A percentile compares a stretch with the other conserved stretches of the same genome.
Evolutionary conservation across 1,139 yeast species (phyloP).

Genomic region (Yamadazyma songkhlaensis): DNA sequence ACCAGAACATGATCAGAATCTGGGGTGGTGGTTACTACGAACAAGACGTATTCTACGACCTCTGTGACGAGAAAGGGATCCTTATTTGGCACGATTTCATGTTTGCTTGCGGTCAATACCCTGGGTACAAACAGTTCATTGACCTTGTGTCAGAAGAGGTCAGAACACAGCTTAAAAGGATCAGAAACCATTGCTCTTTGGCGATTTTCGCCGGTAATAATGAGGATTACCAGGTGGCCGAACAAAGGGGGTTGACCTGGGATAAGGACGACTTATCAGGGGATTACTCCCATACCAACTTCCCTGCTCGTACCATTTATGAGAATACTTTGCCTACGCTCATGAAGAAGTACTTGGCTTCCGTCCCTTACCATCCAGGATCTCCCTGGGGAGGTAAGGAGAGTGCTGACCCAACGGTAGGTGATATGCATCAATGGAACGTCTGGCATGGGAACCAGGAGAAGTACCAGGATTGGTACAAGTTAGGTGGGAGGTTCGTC

Average conservation of each 20-base stretch:
- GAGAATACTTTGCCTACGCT: conserved; percentile 33
- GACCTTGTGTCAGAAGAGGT: conserved; percentile 30
- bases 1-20: conserved; percentile 43
- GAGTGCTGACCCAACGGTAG: conserved; percentile 31
- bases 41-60: conserved; percentile 33
- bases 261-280: conserved; percentile 24
- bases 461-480: conserved; percentile 39
- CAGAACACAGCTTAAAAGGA: conserved; percentile 29
- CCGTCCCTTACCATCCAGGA: conserved; percentile 37
- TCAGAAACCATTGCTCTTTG: conserved; percentile 33
- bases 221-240: conserved; percentile 46
- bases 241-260: conserved; percentile 26
- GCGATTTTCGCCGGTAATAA: conserved; percentile 40
- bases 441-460: conserved; percentile 48
- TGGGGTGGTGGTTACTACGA: conserved; percentile 53
- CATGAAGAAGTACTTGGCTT: conserved; percentile 17
- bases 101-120: conserved; percentile 53
- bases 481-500: conserved; percentile 38
- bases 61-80: conserved; percentile 41
- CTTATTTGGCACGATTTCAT: conserved; percentile 51
- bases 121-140: conserved; percentile 28
- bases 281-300: conserved; percentile 27
- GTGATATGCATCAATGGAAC: conserved; percentile 49
- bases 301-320: conserved; percentile 40
- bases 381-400: conserved; percentile 39